phyloP scores from a whole-genome alignment of 495 filamentous ascomycete species.

The Annulohypoxylon nitens region DNA sequence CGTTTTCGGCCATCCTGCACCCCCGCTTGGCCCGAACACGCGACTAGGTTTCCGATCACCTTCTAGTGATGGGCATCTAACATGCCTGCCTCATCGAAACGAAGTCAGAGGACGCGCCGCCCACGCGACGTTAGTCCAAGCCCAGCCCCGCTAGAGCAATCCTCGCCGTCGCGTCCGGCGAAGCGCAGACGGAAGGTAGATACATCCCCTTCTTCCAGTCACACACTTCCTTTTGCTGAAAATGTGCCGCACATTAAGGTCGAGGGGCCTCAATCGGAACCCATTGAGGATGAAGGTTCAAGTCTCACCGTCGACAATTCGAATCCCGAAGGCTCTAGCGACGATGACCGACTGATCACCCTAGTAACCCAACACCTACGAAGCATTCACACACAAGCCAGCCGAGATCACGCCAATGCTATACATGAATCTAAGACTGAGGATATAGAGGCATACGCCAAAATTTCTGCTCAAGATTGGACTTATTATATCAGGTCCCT shows the following conservation, averaged over 20 bases:
- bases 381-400: conserved; percentile 70
- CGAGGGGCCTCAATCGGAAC: conserved; percentile 54
- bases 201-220: conserved; percentile 43
- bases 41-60: neutral
- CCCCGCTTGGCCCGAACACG: conserved; percentile 1
- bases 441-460: conserved; percentile 89
- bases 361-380: conserved; percentile 77
- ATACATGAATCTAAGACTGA: conserved; percentile 78
- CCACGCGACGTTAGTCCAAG: conserved; percentile 55
- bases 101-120: conserved; percentile 57
- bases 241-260: conserved; percentile 38
- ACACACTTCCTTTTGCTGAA: conserved; percentile 28
- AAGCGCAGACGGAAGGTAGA: conserved; percentile 82
- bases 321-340: conserved; percentile 58
- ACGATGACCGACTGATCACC: conserved; percentile 76
- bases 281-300: conserved; percentile 58
- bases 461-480: conserved; percentile 92
- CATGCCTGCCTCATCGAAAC: conserved; percentile 61
- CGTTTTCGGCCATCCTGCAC: neutral
- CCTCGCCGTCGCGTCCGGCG: conserved; percentile 77
- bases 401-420: conserved; percentile 77
- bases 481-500: conserved; percentile 91
- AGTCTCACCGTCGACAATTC: conserved; percentile 64
- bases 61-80: conserved; percentile 37
- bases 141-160: conserved; percentile 56